These are phyloP conservation scores for Massospora cicadina DNA, from an alignment of 371 early-diverging fungal species.

Conservation along the genomic window DNA sequence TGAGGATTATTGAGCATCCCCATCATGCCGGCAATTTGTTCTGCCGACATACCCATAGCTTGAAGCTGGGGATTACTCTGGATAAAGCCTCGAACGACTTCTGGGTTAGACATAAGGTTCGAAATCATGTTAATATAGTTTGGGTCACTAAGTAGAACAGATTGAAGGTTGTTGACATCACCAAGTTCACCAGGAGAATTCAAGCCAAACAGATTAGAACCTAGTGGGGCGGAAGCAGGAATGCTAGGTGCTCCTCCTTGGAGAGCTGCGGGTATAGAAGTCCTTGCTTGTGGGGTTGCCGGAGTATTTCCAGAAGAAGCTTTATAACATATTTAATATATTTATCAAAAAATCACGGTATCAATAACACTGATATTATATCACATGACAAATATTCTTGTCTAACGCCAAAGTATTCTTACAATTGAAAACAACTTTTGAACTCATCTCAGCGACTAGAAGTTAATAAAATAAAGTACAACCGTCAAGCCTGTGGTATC, in stretches of 20 bases:
- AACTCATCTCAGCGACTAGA: too few relatives aligned
- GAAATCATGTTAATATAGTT: conserved; percentile 26
- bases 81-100: conserved; percentile 60
- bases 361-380: too few relatives aligned
- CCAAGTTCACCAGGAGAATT: conserved; percentile 22
- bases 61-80: conserved; percentile 62
- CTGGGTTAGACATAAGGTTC: conserved; percentile 64
- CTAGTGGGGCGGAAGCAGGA: conserved; percentile 17
- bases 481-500: too few relatives aligned
- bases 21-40: conserved; percentile 56
- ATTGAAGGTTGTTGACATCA: conserved; percentile 24
- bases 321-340: background rate
- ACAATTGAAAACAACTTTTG: too few relatives aligned
- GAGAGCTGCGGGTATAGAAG: conserved; percentile 16
- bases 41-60: conserved; percentile 71
- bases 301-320: conserved; percentile 13
- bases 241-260: conserved; percentile 17
- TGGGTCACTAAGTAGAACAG: conserved; percentile 14
- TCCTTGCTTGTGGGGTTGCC: conserved; percentile 14
- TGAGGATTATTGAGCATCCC: conserved; percentile 40
- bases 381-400: too few relatives aligned
- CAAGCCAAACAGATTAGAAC: conserved; percentile 16
- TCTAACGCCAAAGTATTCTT: too few relatives aligned
- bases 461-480: too few relatives aligned
- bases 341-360: too few relatives aligned